phyloP scores from a whole-genome alignment of 2,329 filamentous ascomycete genomes.

The Proliferodiscus dingleyae region DNA sequence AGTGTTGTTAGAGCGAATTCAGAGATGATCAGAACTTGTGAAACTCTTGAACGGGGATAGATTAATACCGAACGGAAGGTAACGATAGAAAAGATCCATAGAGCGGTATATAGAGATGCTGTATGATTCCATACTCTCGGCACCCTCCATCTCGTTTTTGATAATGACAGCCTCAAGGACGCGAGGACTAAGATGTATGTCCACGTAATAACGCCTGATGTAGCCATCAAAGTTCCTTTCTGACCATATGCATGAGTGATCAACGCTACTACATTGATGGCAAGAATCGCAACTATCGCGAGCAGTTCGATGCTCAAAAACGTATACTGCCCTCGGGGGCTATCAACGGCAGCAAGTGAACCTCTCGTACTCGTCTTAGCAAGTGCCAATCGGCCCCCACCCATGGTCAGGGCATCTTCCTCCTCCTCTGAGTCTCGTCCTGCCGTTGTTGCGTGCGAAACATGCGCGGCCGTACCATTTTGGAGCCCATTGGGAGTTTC shows the following conservation, averaged over 20 bases:
- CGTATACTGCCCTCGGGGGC: slow-evolving; percentile 66
- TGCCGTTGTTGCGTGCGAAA: slow-evolving; percentile 22
- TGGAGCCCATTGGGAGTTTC: slow-evolving; percentile 23
- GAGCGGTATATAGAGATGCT: slow-evolving; percentile 70
- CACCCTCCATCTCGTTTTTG: slow-evolving; percentile 59
- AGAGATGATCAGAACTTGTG: slow-evolving; percentile 60
- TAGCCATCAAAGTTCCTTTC: slow-evolving; percentile 53
- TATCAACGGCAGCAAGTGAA: slow-evolving; percentile 67
- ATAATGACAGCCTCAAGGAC: slow-evolving; percentile 65
- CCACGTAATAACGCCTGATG: slow-evolving; percentile 71
- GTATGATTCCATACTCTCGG: slow-evolving; percentile 91
- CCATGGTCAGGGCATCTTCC: slow-evolving; percentile 51
- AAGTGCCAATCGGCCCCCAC: slow-evolving; percentile 51
- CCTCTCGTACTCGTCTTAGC: slow-evolving; percentile 57
- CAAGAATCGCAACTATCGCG: slow-evolving; percentile 67
- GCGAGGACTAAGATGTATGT: slow-evolving; percentile 72
- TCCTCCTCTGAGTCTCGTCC: slow-evolving; percentile 56
- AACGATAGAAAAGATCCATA: slow-evolving; percentile 73
- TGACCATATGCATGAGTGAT: slow-evolving; percentile 54
- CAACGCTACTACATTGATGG: slow-evolving; percentile 61
- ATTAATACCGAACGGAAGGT: slow-evolving; percentile 83
- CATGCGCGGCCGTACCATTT: slow-evolving; percentile 28
- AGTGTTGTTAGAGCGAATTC: slow-evolving; percentile 73
- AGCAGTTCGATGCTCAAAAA: slow-evolving; percentile 70
- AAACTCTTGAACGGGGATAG: slow-evolving; percentile 60